Base-by-base conservation (phyloP, 2,329 filamentous ascomycete genomes). In the Monosporascus sp. region DNA sequence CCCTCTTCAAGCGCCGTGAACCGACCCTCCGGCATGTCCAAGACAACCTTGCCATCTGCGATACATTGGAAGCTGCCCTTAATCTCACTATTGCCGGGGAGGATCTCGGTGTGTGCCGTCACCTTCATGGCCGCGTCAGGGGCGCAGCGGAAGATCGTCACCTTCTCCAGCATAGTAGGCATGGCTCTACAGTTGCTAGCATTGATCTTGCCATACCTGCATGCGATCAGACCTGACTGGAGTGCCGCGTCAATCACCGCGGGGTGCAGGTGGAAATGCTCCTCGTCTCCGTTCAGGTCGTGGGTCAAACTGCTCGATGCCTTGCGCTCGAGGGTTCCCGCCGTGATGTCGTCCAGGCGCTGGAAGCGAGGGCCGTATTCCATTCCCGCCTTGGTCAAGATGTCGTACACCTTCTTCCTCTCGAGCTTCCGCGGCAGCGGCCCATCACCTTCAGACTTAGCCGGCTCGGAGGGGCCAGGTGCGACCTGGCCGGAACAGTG, bases 401-500 rank as follows among this genome's bases (percentile, higher is more conserved):
- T 52, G 25, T 53, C 43, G 49, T 64, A 65, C 52, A 51, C 59
- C 35, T 45, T 51, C 27, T 39, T 39, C 7, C 54, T 44, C 24
- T 54, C 48, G 11, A 61, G 48, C 41, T 54, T 52, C 24, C 56
- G 50, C 9, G 60, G 52, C 27, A 56, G 53, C 31, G 20, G 31
- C n/a, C 11, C 20, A 25, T 50, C 22, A 9, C n/a, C 18, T 17
- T 8, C 36, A 25, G 11, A 55, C 36, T 17, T 39, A 36, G 7
- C 51, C 36, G 6, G 45, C 24, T 48, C 27, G 3, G 44, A 39
- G 7, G 51, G 54, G 41, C 49, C 36, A 36, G 50, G 50, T 22
- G 56, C 45, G 20, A 67, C 56, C 38, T 58, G 55, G 20, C 66
- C 66, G 14, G 46, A 47, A 51, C 61, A 65, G 50, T 69, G 65